Percentiles rank a stretch among this genome's conserved stretches.
phyloP scores from a whole-genome alignment of 345 rosid species.

The Lepidium aucheri region DNA sequence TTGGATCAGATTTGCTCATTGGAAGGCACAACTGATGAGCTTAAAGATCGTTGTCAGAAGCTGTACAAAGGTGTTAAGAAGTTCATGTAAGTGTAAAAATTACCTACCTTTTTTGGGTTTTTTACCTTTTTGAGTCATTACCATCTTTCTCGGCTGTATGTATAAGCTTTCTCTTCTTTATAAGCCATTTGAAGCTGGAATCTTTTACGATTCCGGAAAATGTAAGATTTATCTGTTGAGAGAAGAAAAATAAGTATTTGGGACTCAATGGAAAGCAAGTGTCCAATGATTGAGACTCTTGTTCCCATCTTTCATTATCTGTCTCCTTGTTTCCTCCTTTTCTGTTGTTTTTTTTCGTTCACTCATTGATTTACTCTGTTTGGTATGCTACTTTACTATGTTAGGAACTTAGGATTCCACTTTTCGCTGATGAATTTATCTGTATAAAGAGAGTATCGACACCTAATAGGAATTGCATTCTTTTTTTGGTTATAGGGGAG shows the following conservation, averaged over 20 bases:
- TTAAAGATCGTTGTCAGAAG: conserved; percentile 69
- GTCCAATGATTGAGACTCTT: not conserved
- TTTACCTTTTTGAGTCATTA: not conserved
- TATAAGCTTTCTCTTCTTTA: not conserved
- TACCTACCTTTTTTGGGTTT: no score
- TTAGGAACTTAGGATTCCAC: not conserved
- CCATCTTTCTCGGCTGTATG: not conserved
- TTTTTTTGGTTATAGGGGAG: conserved; percentile 37
- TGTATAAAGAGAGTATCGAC: not conserved
- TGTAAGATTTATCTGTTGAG: not conserved
- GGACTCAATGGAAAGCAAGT: not conserved
- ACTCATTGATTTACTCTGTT: not conserved
- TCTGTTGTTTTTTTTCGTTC: not conserved
- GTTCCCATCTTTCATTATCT: not conserved
- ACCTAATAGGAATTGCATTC: not conserved
- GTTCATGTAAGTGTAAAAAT: conserved; percentile 62
- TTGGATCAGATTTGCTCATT: conserved; percentile 40
- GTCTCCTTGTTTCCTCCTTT: not conserved
- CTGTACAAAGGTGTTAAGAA: conserved; percentile 55
- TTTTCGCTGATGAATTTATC: not conserved
- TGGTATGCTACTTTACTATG: not conserved
- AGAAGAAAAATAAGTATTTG: not conserved
- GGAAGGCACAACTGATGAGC: conserved; percentile 55
- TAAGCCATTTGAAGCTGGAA: not conserved
- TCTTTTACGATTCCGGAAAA: not conserved